These are phyloP conservation scores for Baudoinia panamericana DNA, from an alignment of 495 filamentous ascomycete genomes.

Conservation along the genomic window DNA sequence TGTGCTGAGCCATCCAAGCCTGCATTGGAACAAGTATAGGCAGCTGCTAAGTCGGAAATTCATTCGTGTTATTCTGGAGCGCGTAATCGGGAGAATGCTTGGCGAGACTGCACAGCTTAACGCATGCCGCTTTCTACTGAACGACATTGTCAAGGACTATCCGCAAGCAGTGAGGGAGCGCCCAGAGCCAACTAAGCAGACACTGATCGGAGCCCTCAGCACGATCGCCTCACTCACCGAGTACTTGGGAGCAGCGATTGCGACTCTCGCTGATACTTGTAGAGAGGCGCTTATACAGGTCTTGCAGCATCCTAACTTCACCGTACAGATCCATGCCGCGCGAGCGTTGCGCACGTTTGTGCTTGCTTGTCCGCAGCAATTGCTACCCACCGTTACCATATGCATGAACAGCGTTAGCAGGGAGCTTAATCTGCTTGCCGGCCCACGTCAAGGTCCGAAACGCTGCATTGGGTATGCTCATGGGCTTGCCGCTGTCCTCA, in stretches of 20 bases:
- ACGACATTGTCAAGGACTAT: conserved; percentile 84
- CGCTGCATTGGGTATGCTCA: conserved; percentile 87
- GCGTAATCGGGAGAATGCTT: conserved; percentile 72
- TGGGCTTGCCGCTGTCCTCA: conserved; percentile 81
- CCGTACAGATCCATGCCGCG: conserved; percentile 80
- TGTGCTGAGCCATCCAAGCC: conserved; percentile 59
- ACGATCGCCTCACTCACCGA: conserved; percentile 66
- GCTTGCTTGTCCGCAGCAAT: conserved; percentile 77
- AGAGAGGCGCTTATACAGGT: conserved; percentile 84
- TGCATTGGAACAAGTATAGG: conserved; percentile 77
- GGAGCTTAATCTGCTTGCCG: conserved; percentile 65
- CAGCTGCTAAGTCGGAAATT: conserved; percentile 75
- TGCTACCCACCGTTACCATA: conserved; percentile 81
- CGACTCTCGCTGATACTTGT: conserved; percentile 60
- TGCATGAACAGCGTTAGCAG: conserved; percentile 91
- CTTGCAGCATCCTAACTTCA: conserved; percentile 87
- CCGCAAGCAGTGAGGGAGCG: conserved; percentile 86
- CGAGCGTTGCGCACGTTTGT: conserved; percentile 77
- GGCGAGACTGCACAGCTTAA: conserved; percentile 76
- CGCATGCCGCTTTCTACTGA: conserved; percentile 70
- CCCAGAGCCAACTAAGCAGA: conserved; percentile 79
- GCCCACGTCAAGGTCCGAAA: conserved; percentile 64
- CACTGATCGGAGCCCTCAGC: conserved; percentile 63
- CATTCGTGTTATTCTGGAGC: conserved; percentile 69
- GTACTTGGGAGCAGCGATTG: conserved; percentile 69